Conservation (phyloP, 2,329 filamentous ascomycete species). For the Elsinoe australis region DNA sequence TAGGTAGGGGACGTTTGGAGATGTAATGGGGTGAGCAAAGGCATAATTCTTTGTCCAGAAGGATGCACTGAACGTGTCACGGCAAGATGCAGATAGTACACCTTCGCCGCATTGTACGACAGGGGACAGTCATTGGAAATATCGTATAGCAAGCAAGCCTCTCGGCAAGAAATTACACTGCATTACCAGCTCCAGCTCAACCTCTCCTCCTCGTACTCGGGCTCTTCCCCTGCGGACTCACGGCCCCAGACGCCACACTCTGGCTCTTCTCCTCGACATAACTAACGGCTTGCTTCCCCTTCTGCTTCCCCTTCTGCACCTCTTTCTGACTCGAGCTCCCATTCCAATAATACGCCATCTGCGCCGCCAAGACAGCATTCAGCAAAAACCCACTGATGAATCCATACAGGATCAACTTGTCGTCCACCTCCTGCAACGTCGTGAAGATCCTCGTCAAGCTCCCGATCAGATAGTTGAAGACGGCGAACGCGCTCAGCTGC, state of each 20-base stretch:
- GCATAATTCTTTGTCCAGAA: too few relatives aligned
- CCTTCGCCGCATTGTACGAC: too few relatives aligned
- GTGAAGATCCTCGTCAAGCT: conserved; percentile 95
- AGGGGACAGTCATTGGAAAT: neutral
- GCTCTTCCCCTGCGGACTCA: conserved; percentile 38
- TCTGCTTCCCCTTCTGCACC: conserved; percentile 35
- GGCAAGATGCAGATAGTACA: too few relatives aligned
- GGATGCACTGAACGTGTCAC: too few relatives aligned
- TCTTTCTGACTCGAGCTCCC: conserved; percentile 36
- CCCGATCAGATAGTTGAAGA: conserved; percentile 95
- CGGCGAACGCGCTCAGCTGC: conserved; percentile 92
- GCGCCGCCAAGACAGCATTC: conserved; percentile 75
- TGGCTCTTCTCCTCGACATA: conserved; percentile 23
- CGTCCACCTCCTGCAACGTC: conserved; percentile 92
- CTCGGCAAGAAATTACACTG: neutral
- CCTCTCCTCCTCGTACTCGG: conserved; percentile 51
- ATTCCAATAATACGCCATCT: conserved; percentile 98
- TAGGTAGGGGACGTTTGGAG: neutral
- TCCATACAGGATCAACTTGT: conserved; percentile 90
- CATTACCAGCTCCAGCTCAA: conserved; percentile 26
- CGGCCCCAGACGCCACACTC: conserved; percentile 37
- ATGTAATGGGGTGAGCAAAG: too few relatives aligned
- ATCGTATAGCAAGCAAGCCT: neutral
- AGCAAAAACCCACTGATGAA: conserved; percentile 88
- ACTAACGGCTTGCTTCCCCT: conserved; percentile 30